Conservation (phyloP, 345 rosid species). For the Dipteronia dyeriana region DNA sequence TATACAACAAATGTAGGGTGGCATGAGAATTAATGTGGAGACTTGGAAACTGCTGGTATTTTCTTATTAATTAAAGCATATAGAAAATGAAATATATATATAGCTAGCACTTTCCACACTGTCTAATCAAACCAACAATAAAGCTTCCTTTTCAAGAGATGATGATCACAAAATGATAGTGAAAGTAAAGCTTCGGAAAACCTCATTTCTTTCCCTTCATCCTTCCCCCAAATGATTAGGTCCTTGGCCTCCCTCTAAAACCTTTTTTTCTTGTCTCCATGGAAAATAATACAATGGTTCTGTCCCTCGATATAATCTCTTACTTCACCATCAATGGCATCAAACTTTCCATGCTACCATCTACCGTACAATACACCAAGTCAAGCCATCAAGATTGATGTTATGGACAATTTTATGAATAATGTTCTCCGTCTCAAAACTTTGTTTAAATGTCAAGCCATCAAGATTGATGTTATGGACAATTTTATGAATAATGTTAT, state of each 20-base stretch:
- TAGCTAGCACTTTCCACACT: neutral
- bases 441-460: too few species aligned
- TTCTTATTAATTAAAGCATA: neutral
- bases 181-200: conserved; percentile 32
- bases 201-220: conserved; percentile 36
- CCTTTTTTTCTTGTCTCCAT: conserved; percentile 19
- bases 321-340: conserved; percentile 7
- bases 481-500: too few species aligned
- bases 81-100: too few species aligned
- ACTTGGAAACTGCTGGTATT: neutral
- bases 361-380: neutral
- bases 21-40: neutral
- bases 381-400: neutral
- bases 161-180: conserved; percentile 41
- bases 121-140: conserved; percentile 33
- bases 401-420: neutral
- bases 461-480: neutral
- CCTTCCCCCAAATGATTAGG: conserved; percentile 38
- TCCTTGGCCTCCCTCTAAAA: conserved; percentile 22
- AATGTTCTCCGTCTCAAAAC: too few species aligned
- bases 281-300: conserved; percentile 1
- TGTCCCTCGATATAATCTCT: neutral
- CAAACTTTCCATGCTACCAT: conserved; percentile 8
- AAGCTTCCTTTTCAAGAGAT: conserved; percentile 46
- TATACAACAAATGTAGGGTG: neutral